Conservation (phyloP, 495 filamentous ascomycete species). For the Cryomyces minteri region DNA sequence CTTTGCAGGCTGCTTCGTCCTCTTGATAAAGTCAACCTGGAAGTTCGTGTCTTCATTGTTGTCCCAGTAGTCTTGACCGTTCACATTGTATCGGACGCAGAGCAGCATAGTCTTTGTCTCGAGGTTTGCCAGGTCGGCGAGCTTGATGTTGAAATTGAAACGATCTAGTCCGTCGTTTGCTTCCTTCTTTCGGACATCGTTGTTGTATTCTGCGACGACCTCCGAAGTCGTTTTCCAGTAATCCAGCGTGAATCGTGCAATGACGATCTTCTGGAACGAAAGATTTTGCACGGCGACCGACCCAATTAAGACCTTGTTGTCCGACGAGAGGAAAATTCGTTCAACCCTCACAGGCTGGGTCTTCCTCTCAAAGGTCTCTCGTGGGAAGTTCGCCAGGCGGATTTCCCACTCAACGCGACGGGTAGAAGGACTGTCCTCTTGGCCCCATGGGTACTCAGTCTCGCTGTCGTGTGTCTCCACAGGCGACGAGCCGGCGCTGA, state of each 20-base stretch:
- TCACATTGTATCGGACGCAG: constrained; percentile 76
- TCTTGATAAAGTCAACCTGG: constrained; percentile 81
- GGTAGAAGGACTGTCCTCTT: constrained; percentile 25
- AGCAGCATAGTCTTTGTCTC: constrained; percentile 80
- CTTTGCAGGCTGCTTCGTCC: constrained; percentile 33
- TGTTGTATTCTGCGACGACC: constrained; percentile 69
- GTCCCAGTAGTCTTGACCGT: constrained; percentile 85
- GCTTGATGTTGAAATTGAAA: constrained; percentile 85
- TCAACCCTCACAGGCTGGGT: constrained; percentile 57
- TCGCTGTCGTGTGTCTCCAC: constrained; percentile 73
- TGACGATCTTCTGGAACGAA: constrained; percentile 74
- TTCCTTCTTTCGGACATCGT: constrained; percentile 53
- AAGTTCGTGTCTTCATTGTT: constrained; percentile 78
- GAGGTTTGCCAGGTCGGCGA: constrained; percentile 77
- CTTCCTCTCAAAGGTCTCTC: constrained; percentile 41
- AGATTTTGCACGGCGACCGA: constrained; percentile 73
- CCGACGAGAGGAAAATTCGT: constrained; percentile 63
- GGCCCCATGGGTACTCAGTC: constrained; percentile 65
- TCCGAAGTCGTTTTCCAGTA: constrained; percentile 98
- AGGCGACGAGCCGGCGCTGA: constrained; percentile 89
- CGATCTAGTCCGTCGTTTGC: constrained; percentile 55
- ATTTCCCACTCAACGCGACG: constrained; percentile 70
- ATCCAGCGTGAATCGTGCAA: constrained; percentile 86
- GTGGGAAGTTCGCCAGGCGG: constrained; percentile 63
- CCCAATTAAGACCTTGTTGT: constrained; percentile 72